Base-by-base conservation (phyloP, 768 basidiomycete species). In the Paxillus rubicundulus region DNA sequence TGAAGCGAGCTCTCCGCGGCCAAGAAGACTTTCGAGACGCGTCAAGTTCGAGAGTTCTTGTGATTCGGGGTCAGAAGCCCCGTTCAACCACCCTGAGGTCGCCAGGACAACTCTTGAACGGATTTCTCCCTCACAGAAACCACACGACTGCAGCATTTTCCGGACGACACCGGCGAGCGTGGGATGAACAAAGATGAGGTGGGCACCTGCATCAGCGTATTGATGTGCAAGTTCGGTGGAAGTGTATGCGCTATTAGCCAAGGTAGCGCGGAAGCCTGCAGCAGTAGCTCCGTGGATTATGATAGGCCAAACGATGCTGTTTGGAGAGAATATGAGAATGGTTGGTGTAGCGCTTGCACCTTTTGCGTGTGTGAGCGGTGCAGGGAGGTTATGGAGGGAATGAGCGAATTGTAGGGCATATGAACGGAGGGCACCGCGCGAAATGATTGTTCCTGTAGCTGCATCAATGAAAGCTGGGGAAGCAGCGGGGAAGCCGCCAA, bases 201-300 rank as follows among this genome's bases (percentile, higher is more conserved):
- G 74, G 0, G 92, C 86, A 3, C 77, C 70, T 47, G 84, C 85
- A 61, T 94, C 84, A 12, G 56, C 69, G 53, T 87, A 85, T 64
- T 95, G 92, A 66, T 82, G 82, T 1, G 74, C 76, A 0, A 94
- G 77, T 62, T 95, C 92, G 8, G 70, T 63, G 3, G 82, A 65
- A 4, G 82, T 86, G 61, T 89, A 93, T 0, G 77, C 75, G 52
- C 78, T 82, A 64, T 92, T 94, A 14, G 87, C 86, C 13, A 89
- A 81, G 0, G 90, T 88, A 47, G 81, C 79, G 40, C 80, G 71
- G 14, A 89, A 62, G 4, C 87, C 88, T 0, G 85, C 86, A 0
- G 90, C 85, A 39, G 85, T 73, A 64, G 69, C 67, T 45, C 67
- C 54, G 16, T 72, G 69, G 6, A 83, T 52, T 44, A 77, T 64